Evolutionary conservation across 2,329 filamentous ascomycete species (phyloP), one percentile per base, ranked within the genome.

Genomic region (Raffaelea arxii): DNA sequence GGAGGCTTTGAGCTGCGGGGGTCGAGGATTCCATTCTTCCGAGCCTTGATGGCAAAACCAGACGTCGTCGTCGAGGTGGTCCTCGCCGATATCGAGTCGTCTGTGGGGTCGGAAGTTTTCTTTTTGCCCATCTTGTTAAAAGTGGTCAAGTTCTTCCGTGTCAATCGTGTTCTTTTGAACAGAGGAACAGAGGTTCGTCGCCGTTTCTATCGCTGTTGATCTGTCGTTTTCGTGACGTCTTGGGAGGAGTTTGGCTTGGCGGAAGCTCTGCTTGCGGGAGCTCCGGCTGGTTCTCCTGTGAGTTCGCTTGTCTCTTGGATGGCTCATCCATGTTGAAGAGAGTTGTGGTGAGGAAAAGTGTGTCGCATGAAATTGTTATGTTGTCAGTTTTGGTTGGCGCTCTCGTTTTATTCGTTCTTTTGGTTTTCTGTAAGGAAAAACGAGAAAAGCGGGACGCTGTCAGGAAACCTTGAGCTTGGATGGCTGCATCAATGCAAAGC

Each of bases 11-110:
- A 57, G n/a, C n/a, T 23, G 3, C 25, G 4, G 1, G 46, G 42
- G 11, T 44, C 23, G 38, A 56, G 46, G 24, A 55, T 54, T 25
- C 51, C 51, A 36, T 57, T 54, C 24, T 51, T 46, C 21, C 24
- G 10, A 24, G 50, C 48, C 25, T 49, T 39, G 6, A 44, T 22
- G 16, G 43, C 52, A 43, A 52, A 54, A 1, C 46, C 48, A 25
- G 46, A 44, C 16, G 46, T 22, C 16, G 46, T 48, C 16, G 51
- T 52, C 9, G 47, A 46, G 19, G 24, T 43, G 21, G 30, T 43
- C 42, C 27, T 51, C 6, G 47, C 38, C 19, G 16, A n/a, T 6
- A 5, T 6, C 14, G 32, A 36, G 6, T 36, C 32, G 30, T 10
- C 19, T 18, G 32, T 36, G 7, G 32, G 16, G 27, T 30, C 27